Base-by-base conservation (phyloP, 31 red algal species). In the Asparagopsis taxiformis region DNA sequence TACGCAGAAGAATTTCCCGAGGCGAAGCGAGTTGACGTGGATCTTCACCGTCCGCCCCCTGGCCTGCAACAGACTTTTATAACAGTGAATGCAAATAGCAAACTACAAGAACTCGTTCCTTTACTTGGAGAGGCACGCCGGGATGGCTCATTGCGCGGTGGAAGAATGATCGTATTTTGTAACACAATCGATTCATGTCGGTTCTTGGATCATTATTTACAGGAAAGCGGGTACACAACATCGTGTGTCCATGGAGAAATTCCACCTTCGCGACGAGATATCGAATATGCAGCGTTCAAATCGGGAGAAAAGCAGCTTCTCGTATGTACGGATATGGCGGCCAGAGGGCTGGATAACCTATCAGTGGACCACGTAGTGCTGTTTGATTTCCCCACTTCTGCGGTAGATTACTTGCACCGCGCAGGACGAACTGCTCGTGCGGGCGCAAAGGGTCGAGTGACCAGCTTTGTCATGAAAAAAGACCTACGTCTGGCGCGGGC, bases 321-420 rank as follows among this genome's bases (percentile, higher is more conserved):
- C 26, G 72, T 98, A 32, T 86, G 85, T 30, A 98, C 95, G 19
- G 95, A 98, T 50, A 81, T 98, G 67, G 95, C 80, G 11, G 88
- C 89, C 1, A 53, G 95, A 54, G 95, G 95, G 0, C 64, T 98
- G 57, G 95, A 98, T 70, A 74, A 94, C 35, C 53, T 88, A 19
- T 52, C 25, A 25, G 80, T 98, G n/a, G 87, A 93, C 25, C 91
- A 94, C 38, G 89, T 98, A 21, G 70, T 98, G 6, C 31, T 94
- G 50, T 98, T 98, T 75, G 95, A 98, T 71, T 98, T 93, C 73
- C 95, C 95, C 20, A 38, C 44, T 36, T 68, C 61, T 2, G 90
- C 91, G 19, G 79, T 98, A 20, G 95, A 98, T n/a, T 98, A 98
- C 57, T 41, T 98, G 48, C 95, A 98, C 63, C 85, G 95, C 21